Percentiles rank a stretch among this genome's conserved stretches.
These are phyloP conservation scores for Aspergillus intermedius DNA, from an alignment of 2,329 filamentous ascomycete species.

Conservation along the genomic window DNA sequence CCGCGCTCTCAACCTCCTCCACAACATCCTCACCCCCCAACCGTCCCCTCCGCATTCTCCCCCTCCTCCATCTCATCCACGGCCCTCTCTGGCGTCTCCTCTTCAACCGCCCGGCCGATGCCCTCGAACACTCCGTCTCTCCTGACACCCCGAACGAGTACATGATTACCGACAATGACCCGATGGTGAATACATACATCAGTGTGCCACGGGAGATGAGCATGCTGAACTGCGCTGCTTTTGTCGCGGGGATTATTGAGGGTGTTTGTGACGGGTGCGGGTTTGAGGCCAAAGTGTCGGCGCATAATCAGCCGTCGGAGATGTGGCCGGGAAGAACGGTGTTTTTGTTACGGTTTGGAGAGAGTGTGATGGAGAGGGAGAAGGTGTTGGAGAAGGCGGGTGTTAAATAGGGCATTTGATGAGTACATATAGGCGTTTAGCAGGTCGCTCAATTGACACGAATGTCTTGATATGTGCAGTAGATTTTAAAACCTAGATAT, in stretches of 20 bases:
- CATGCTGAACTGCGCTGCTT: constrained; percentile 93
- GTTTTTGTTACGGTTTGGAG: constrained; percentile 85
- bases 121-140: constrained; percentile 79
- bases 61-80: constrained; percentile 91
- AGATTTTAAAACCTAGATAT: no score
- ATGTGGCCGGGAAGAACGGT: constrained; percentile 97
- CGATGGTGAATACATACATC: constrained; percentile 89
- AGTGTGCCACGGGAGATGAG: constrained; percentile 91
- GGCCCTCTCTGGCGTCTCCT: constrained; percentile 87
- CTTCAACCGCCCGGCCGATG: constrained; percentile 83
- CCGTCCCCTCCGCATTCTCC: constrained; percentile 79
- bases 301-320: constrained; percentile 68
- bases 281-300: constrained; percentile 81
- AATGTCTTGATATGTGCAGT: background rate
- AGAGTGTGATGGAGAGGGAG: constrained; percentile 89
- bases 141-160: constrained; percentile 86
- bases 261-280: constrained; percentile 90
- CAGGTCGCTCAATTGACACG: no score
- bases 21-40: constrained; percentile 60
- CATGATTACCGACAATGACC: constrained; percentile 99
- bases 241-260: constrained; percentile 90
- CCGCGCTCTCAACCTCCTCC: constrained; percentile 72
- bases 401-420: constrained; percentile 31
- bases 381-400: constrained; percentile 63
- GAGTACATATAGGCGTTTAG: background rate